Evolutionary conservation across 257 asterid species (phyloP).

Genomic region (Plantago major): DNA sequence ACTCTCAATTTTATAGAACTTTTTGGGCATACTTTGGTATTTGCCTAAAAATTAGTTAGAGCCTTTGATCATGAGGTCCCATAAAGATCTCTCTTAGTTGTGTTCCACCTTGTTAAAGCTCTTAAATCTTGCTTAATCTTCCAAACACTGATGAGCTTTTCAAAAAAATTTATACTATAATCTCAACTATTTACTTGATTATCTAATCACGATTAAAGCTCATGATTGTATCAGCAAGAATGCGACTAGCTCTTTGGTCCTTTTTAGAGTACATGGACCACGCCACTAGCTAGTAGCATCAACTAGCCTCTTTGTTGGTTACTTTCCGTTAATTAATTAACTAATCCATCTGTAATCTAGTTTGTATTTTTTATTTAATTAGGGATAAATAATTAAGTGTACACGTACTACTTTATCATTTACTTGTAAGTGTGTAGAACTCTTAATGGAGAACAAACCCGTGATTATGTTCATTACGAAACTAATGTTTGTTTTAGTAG

Average conservation of each 20-base stretch:
- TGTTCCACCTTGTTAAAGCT: constrained; percentile 23
- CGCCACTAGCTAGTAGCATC: constrained; percentile 25
- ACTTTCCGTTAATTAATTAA: not conserved
- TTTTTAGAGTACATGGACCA: constrained; percentile 33
- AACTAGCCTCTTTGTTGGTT: constrained; percentile 3
- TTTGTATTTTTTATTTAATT: not conserved
- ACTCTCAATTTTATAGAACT: constrained; percentile 15
- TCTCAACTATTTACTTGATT: not conserved
- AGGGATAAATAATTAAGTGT: not conserved
- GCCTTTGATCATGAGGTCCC: constrained; percentile 38
- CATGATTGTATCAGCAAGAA: constrained; percentile 44
- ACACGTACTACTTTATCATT: too few relatives aligned
- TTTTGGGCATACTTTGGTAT: constrained; percentile 20
- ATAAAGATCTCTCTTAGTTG: constrained; percentile 31
- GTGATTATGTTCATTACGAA: too few relatives aligned
- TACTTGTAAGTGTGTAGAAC: too few relatives aligned
- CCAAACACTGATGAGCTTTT: constrained; percentile 21
- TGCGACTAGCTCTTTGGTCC: constrained; percentile 30
- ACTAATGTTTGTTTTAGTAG: too few relatives aligned
- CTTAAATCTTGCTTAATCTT: constrained; percentile 35
- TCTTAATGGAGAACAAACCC: too few relatives aligned
- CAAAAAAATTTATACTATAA: not conserved
- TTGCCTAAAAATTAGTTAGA: constrained; percentile 54
- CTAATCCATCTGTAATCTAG: not conserved
- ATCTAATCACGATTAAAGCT: constrained; percentile 10